A percentile compares a stretch with the other conserved stretches of the same genome.
phyloP scores from a whole-genome alignment of 176 grass and related monocot species.

The Themeda triandra region DNA sequence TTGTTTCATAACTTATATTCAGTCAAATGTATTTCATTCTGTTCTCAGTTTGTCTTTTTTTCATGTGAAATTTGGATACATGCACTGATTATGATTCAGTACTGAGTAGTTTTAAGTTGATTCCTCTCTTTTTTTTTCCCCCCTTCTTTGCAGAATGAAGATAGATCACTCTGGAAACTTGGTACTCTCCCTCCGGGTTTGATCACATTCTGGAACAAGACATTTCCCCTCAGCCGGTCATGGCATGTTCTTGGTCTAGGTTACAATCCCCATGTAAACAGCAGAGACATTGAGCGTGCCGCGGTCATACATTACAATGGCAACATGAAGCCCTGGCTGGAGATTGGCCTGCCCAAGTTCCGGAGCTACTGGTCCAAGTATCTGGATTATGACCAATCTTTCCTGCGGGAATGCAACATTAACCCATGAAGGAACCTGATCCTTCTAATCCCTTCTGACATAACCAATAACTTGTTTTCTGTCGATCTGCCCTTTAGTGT shows the following conservation, averaged over 20 bases:
- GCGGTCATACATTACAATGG: constrained; percentile 87
- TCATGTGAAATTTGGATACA: neutral
- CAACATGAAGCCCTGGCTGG: constrained; percentile 91
- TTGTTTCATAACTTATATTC: neutral
- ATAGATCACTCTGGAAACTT: constrained; percentile 70
- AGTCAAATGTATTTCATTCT: neutral
- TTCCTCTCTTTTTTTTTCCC: constrained; percentile 6
- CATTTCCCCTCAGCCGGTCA: constrained; percentile 43
- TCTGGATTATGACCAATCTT: constrained; percentile 66
- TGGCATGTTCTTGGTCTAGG: constrained; percentile 85
- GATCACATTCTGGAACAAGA: constrained; percentile 81
- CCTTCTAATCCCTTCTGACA: constrained; percentile 8
- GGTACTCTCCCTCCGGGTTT: constrained; percentile 88
- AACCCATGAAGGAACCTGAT: constrained; percentile 45
- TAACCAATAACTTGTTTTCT: constrained; percentile 1
- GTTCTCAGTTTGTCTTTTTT: constrained; percentile 11
- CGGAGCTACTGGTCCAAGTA: constrained; percentile 77
- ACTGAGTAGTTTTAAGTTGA: neutral
- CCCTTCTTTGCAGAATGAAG: constrained; percentile 61
- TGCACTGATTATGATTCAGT: neutral
- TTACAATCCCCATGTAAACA: constrained; percentile 71
- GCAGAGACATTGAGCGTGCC: constrained; percentile 50
- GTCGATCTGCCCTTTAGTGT: neutral
- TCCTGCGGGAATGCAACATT: constrained; percentile 80
- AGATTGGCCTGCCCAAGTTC: constrained; percentile 72